Evolutionary conservation across 2,329 filamentous ascomycete species (phyloP).

Genomic region (Beauveria australis): DNA sequence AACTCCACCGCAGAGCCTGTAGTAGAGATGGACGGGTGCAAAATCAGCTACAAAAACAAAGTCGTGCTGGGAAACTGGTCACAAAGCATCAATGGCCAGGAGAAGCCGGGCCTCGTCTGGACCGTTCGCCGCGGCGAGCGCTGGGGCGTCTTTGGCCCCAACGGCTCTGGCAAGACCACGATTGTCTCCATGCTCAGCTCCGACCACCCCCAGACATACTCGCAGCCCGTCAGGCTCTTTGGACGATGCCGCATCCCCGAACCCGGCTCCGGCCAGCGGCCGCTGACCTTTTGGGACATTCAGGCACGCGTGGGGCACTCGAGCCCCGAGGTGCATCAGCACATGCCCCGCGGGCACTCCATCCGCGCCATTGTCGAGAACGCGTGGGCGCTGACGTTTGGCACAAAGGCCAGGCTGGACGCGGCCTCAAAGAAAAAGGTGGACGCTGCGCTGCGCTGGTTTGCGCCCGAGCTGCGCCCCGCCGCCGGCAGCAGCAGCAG

Average conservation of each 20-base stretch:
- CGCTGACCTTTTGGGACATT: constrained; percentile 86
- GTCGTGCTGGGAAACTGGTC: constrained; percentile 75
- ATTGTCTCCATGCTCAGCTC: constrained; percentile 87
- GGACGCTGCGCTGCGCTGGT: constrained; percentile 65
- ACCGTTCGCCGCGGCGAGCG: constrained; percentile 73
- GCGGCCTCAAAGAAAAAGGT: constrained; percentile 49
- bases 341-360: constrained; percentile 73
- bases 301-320: constrained; percentile 87
- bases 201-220: constrained; percentile 92
- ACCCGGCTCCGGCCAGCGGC: constrained; percentile 53
- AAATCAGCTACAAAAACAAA: constrained; percentile 71
- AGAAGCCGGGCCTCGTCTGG: constrained; percentile 66
- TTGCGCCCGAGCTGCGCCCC: constrained; percentile 69
- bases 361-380: constrained; percentile 71
- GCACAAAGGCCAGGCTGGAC: constrained; percentile 58
- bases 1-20: constrained; percentile 53
- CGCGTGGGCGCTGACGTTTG: constrained; percentile 85
- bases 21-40: constrained; percentile 80
- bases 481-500: background rate
- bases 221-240: constrained; percentile 78
- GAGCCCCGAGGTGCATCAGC: constrained; percentile 86
- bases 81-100: constrained; percentile 39
- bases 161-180: constrained; percentile 94
- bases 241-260: constrained; percentile 72
- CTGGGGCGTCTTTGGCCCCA: constrained; percentile 89